Evolutionary conservation across 2,329 filamentous ascomycete species (phyloP), one percentile per base, ranked within the genome.

Genomic region (Neofusicoccum sp.): DNA sequence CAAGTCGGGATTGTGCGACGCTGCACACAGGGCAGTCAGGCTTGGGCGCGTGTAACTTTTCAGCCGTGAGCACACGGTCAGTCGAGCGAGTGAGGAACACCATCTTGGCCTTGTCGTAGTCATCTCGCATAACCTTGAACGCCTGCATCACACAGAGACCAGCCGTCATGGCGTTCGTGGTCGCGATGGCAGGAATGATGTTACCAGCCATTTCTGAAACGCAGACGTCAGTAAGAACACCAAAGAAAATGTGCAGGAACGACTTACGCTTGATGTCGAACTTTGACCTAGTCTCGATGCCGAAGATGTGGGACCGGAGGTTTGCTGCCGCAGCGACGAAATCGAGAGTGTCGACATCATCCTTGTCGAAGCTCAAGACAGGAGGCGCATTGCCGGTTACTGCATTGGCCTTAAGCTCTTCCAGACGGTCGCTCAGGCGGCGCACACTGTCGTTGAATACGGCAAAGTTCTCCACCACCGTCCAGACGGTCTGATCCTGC

Each of bases 111-210:
- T 86, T 84, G 51, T 83, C 79, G 63, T 86, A 88, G 38, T 93
- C 85, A 20, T 86, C 84, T 69, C 82, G 88, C 61, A 99, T 78
- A 26, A 98, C 88, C 74, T 97, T 98, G 80, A 96, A 95, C 0
- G 93, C 88, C 73, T 98, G 89, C 28, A 99, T 79, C 6, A 98
- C 92, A 70, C 93, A 98, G 8, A 99, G 83, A 11, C 91, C 89
- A 14, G 95, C 95, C 1, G 95, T 93, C 73, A 98, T 96, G 14
- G 95, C 95, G 73, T 99, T 99, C 0, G 95, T 98, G 0, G 95
- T 99, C 4, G 95, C 95, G 71, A 99, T 99, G 1, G 95, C 95
- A 1, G 95, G 95, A 63, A 99, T 99, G 69, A 99, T 99, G 73
- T 99, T 99, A 58, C 95, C 95, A 3, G 95, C 95, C 93, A 98